phyloP scores from a whole-genome alignment of 106 monocot genomes.

The Dioscorea zingiberensis region DNA sequence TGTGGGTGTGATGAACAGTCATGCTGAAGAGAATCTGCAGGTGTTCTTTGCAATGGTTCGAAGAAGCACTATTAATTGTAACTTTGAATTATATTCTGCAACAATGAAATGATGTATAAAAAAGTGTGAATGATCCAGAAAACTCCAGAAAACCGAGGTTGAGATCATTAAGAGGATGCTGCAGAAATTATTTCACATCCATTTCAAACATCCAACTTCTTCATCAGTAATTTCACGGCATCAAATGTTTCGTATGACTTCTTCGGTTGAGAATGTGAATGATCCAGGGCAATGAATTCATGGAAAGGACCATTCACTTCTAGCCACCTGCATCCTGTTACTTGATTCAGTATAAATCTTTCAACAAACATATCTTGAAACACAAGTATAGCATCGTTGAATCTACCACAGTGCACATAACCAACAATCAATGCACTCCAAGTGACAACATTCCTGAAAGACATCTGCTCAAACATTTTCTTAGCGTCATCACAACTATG shows the following conservation, averaged over 20 bases:
- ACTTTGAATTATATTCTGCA: too few relatives aligned
- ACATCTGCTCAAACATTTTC: slow-evolving; percentile 36
- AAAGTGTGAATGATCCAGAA: too few relatives aligned
- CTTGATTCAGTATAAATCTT: slow-evolving; percentile 12
- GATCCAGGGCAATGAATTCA: slow-evolving; percentile 29
- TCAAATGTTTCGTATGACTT: slow-evolving; percentile 13
- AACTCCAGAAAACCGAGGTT: neutral
- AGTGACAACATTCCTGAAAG: slow-evolving; percentile 18
- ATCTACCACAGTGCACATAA: slow-evolving; percentile 14
- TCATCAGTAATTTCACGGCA: slow-evolving; percentile 7
- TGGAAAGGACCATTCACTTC: slow-evolving; percentile 30
- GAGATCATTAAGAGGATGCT: too few relatives aligned
- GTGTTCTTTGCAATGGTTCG: too few relatives aligned
- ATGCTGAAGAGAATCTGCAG: too few relatives aligned
- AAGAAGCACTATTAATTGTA: too few relatives aligned
- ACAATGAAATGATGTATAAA: too few relatives aligned
- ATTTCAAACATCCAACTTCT: neutral
- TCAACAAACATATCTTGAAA: slow-evolving; percentile 27
- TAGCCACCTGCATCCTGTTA: slow-evolving; percentile 46
- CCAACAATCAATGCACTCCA: slow-evolving; percentile 53
- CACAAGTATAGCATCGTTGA: slow-evolving; percentile 10
- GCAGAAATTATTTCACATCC: too few relatives aligned
- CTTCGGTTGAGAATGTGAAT: slow-evolving; percentile 9
- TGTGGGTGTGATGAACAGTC: too few relatives aligned
- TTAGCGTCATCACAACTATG: slow-evolving; percentile 13